phyloP scores from a whole-genome alignment of 2,329 filamentous ascomycete species.

The Blastomyces gilchristii region DNA sequence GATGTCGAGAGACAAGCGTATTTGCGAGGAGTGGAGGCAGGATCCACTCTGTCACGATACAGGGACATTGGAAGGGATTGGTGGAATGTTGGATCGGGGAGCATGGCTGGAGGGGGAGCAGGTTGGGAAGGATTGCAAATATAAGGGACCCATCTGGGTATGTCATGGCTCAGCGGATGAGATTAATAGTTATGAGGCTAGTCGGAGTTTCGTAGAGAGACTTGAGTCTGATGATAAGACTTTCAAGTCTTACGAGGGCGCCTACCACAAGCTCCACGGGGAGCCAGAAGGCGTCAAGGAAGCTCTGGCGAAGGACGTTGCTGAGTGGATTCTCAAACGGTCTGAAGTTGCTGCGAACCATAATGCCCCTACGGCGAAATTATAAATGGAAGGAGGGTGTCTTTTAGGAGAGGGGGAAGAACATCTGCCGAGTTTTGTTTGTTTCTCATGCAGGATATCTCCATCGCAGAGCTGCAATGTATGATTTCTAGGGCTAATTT shows the following conservation, averaged over 20 bases:
- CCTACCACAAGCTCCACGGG: conserved; percentile 55
- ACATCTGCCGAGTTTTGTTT: neutral
- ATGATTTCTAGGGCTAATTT: neutral
- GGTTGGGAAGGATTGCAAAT: conserved; percentile 20
- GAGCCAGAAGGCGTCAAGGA: conserved; percentile 24
- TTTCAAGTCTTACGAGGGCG: conserved; percentile 65
- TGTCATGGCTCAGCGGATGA: conserved; percentile 67
- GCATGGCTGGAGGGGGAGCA: conserved; percentile 43
- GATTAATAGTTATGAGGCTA: conserved; percentile 55
- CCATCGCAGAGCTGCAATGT: neutral
- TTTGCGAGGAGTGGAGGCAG: conserved; percentile 49
- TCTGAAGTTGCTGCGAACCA: conserved; percentile 1
- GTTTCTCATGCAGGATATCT: neutral
- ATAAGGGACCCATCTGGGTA: conserved; percentile 56
- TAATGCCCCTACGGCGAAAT: conserved; percentile 3
- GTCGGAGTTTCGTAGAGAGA: conserved; percentile 52
- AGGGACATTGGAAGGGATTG: conserved; percentile 72
- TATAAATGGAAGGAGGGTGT: conserved; percentile 3
- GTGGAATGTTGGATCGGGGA: conserved; percentile 66
- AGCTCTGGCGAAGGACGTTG: conserved; percentile 46
- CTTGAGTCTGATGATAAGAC: conserved; percentile 54
- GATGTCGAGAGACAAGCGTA: conserved; percentile 56
- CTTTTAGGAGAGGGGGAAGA: neutral
- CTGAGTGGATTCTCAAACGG: conserved; percentile 51
- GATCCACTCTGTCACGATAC: conserved; percentile 71